These are phyloP conservation scores for Penicillium occitanis DNA, from an alignment of 2,329 filamentous ascomycete species.

Conservation along the genomic window DNA sequence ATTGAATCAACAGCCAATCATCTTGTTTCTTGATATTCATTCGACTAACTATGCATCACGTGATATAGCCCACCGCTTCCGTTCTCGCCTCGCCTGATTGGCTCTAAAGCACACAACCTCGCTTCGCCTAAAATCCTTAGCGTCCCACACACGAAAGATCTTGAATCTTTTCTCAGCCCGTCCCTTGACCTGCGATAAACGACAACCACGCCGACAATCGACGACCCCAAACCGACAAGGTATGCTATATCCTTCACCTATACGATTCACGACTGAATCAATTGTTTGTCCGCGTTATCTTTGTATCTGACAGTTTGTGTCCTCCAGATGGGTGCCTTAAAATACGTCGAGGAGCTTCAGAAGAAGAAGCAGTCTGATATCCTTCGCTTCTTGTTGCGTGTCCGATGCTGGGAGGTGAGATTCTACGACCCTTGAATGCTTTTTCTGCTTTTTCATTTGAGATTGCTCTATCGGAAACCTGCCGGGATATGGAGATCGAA, in stretches of 20 bases:
- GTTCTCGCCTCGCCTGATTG: constrained; percentile 1
- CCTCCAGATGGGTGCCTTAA: constrained; percentile 93
- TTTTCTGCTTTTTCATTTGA: constrained; percentile 22
- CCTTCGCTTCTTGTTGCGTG: constrained; percentile 98
- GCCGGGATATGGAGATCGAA: constrained; percentile 20
- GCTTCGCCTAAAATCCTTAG: constrained; percentile 44
- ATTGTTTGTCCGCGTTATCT: neutral
- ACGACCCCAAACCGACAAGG: constrained; percentile 48
- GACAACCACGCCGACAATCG: constrained; percentile 42
- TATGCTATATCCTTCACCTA: constrained; percentile 28
- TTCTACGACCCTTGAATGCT: constrained; percentile 34
- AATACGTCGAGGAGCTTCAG: constrained; percentile 99
- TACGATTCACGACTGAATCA: neutral
- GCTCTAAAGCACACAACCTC: constrained; percentile 1
- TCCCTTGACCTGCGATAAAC: constrained; percentile 36
- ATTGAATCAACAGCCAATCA: neutral
- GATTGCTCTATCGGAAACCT: constrained; percentile 22
- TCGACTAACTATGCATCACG: neutral
- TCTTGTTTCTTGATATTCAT: neutral
- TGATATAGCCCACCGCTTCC: neutral
- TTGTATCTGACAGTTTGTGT: constrained; percentile 24
- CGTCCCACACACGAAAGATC: constrained; percentile 42
- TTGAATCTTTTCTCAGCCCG: constrained; percentile 31
- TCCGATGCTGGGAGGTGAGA: constrained; percentile 97
- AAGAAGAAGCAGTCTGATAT: constrained; percentile 99